Evolutionary conservation across 169 alveolate species (phyloP), one percentile per base, ranked within the genome.

Genomic region (Eimeria tenella): DNA sequence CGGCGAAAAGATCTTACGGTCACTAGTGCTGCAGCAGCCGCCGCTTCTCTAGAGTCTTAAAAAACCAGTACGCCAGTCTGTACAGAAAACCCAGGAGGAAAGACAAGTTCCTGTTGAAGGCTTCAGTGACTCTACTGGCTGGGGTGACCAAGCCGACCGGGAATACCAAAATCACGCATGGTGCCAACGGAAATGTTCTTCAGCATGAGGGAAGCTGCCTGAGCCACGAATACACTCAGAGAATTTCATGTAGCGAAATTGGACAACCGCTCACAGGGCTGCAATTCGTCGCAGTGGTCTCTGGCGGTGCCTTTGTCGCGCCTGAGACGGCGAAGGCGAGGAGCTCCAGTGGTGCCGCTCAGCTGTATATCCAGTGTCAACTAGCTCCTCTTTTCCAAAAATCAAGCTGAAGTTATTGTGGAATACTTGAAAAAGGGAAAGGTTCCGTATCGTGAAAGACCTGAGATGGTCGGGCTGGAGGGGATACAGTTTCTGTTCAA

Each of bases 251-350:
- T 2, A 31, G 42, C 42, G 42, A 31, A 31, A 1, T 31, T 49
- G 65, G 19, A 5, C 19, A 19, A 19, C 17, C n/a, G 49, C 63
- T 74, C 84, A 74, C 84, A 19, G 10, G 63, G 42, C 49, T 50
- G 60, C 84, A 19, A 42, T 4, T 11, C 19, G 84, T 83, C 68
- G 91, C 91, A 83, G 79, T 83, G 91, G 91, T 83, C 91, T 17
- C 52, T 17, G 52, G 91, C 15, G 77, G 79, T 83, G 77, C 56
- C 62, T 62, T 75, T 83, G 63, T 62, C 63, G 91, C 91, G 79
- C 63, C 77, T 4, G 91, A 83, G 91, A 83, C 91, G 91, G 60
- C 58, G 68, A 17, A 13, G 91, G 63, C 62, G n/a, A 70, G 19
- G 6, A 42, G 68, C 17, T 5, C 49, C 5, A 23, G 19, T 50